A percentile compares a stretch with the other conserved stretches of the same genome.
These are phyloP conservation scores for Rhizopus sp. DNA, from an alignment of 371 early-diverging fungal genomes.

Conservation along the genomic window DNA sequence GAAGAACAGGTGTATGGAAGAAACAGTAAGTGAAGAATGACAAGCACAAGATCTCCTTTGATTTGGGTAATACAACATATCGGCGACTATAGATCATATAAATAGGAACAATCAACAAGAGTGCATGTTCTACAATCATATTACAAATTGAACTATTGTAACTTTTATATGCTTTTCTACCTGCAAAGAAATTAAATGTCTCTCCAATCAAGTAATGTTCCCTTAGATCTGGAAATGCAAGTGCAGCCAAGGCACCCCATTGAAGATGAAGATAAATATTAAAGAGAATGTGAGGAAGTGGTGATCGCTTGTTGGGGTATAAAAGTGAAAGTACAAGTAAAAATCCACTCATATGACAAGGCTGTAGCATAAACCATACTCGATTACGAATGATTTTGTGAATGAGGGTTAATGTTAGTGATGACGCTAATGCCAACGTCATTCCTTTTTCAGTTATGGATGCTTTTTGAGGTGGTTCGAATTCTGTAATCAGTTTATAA, in stretches of 20 bases:
- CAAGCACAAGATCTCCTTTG: slow-evolving; percentile 49
- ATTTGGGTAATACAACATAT: slow-evolving; percentile 56
- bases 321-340: slow-evolving; percentile 52
- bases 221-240: slow-evolving; percentile 61
- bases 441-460: slow-evolving; percentile 50
- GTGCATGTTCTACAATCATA: slow-evolving; percentile 48
- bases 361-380: slow-evolving; percentile 60
- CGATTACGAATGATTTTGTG: slow-evolving; percentile 57
- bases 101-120: slow-evolving; percentile 56
- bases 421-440: slow-evolving; percentile 39
- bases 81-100: slow-evolving; percentile 63
- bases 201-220: slow-evolving; percentile 57
- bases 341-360: slow-evolving; percentile 66
- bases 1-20: slow-evolving; percentile 58
- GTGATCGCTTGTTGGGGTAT: slow-evolving; percentile 48
- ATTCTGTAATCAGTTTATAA: slow-evolving; percentile 37
- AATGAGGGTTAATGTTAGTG: slow-evolving; percentile 47
- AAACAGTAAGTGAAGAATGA: slow-evolving; percentile 61
- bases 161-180: slow-evolving; percentile 28
- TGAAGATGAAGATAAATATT: slow-evolving; percentile 66
- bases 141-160: neutral
- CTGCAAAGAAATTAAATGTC: slow-evolving; percentile 63
- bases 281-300: slow-evolving; percentile 55
- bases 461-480: slow-evolving; percentile 35
- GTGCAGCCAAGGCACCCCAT: slow-evolving; percentile 66